Percentiles rank a stretch among this genome's conserved stretches.
Evolutionary conservation across 192 early-diverging fungal genomes (phyloP).

Genomic region (Helicostylum pulchrum): DNA sequence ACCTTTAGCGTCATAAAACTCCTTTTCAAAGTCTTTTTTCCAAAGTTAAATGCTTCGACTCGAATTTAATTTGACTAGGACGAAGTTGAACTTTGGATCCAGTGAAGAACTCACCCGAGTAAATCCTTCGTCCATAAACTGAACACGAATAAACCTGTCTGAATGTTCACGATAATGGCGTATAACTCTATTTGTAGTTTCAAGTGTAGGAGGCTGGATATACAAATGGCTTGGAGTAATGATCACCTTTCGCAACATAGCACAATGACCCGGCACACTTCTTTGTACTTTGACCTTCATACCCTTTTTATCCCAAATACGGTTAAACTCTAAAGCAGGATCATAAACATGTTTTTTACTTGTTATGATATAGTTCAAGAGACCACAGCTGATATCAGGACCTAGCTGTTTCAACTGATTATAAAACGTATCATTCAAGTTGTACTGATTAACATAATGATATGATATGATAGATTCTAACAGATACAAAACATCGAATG

Average conservation of each 20-base stretch:
- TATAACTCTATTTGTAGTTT: slow-evolving; percentile 71
- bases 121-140: slow-evolving; percentile 63
- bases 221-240: slow-evolving; percentile 68
- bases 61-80: slow-evolving; percentile 59
- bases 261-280: slow-evolving; percentile 42
- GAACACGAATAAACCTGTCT: slow-evolving; percentile 67
- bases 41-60: slow-evolving; percentile 42
- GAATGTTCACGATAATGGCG: slow-evolving; percentile 48
- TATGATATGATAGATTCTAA: slow-evolving; percentile 41
- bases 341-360: slow-evolving; percentile 41
- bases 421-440: slow-evolving; percentile 39
- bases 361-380: slow-evolving; percentile 34
- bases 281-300: slow-evolving; percentile 17
- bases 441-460: slow-evolving; percentile 42
- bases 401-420: slow-evolving; percentile 19
- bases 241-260: slow-evolving; percentile 51
- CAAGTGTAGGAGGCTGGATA: slow-evolving; percentile 58
- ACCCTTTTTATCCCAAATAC: slow-evolving; percentile 20
- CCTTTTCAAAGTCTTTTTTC: slow-evolving; percentile 52
- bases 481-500: slow-evolving; percentile 46
- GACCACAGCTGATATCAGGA: slow-evolving; percentile 27
- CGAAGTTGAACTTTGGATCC: slow-evolving; percentile 36
- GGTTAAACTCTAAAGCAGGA: slow-evolving; percentile 26
- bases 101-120: slow-evolving; percentile 32
- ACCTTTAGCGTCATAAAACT: slow-evolving; percentile 30